phyloP scores from a whole-genome alignment of 2,329 filamentous ascomycete genomes.

The Colletotrichum tabaci region DNA sequence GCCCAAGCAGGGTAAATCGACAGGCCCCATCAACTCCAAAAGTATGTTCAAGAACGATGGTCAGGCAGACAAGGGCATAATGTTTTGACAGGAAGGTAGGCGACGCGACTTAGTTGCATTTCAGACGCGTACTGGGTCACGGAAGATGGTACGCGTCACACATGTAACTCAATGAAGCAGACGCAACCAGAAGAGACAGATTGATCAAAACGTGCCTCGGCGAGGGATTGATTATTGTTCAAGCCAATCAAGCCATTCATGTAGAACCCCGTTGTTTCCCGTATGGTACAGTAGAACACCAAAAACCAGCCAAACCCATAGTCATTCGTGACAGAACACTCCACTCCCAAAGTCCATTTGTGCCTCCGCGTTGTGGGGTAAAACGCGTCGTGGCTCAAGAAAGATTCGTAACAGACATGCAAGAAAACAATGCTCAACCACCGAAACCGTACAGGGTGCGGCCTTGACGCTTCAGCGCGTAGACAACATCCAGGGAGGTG shows the following conservation, averaged over 20 bases:
- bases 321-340: constrained; percentile 58
- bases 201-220: constrained; percentile 40
- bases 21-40: too few relatives aligned
- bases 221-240: constrained; percentile 42
- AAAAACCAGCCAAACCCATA: constrained; percentile 60
- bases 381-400: constrained; percentile 45
- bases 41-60: too few relatives aligned
- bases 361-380: constrained; percentile 32
- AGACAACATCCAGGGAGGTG: constrained; percentile 78
- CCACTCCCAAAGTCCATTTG: constrained; percentile 47
- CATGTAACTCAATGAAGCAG: not conserved
- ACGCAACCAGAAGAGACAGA: not conserved
- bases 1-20: too few relatives aligned
- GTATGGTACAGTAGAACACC: constrained; percentile 61
- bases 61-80: not conserved
- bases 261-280: constrained; percentile 55
- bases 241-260: constrained; percentile 46
- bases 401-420: constrained; percentile 56
- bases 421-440: constrained; percentile 71
- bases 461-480: constrained; percentile 78
- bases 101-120: too few relatives aligned
- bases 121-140: not conserved
- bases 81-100: too few relatives aligned
- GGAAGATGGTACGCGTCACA: not conserved
- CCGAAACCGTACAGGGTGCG: constrained; percentile 91